A percentile compares a stretch with the other conserved stretches of the same genome.
phyloP scores from a whole-genome alignment of 2,329 filamentous ascomycete species.

The Cladosporium colombiae region DNA sequence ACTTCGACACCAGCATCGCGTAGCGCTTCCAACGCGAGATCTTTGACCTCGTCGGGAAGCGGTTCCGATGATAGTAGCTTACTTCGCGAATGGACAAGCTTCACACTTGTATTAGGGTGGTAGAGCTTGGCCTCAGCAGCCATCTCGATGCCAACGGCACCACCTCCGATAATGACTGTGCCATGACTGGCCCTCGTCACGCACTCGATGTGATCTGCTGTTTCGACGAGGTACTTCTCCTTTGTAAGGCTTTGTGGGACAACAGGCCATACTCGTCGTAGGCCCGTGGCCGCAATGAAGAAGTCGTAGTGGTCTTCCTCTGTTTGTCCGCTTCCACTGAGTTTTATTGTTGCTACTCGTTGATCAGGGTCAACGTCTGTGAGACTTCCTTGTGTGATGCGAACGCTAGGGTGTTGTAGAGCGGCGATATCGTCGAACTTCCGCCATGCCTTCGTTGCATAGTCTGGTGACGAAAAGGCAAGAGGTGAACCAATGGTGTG shows the following conservation, averaged over 20 bases:
- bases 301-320: conserved; percentile 63
- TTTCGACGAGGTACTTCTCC: conserved; percentile 65
- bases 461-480: conserved; percentile 64
- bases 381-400: conserved; percentile 66
- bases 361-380: conserved; percentile 62
- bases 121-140: conserved; percentile 73
- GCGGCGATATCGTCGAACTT: conserved; percentile 67
- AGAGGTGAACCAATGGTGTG: conserved; percentile 76
- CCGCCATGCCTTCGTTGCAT: conserved; percentile 69
- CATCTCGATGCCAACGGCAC: conserved; percentile 79
- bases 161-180: conserved; percentile 74
- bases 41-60: conserved; percentile 69
- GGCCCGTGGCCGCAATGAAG: conserved; percentile 70
- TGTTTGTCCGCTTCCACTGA: conserved; percentile 36
- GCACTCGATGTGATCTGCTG: conserved; percentile 57
- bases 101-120: conserved; percentile 66
- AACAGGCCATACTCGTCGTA: conserved; percentile 69
- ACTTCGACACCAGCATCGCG: conserved; percentile 65
- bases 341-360: conserved; percentile 56
- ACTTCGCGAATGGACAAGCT: conserved; percentile 70
- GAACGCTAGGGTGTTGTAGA: conserved; percentile 63
- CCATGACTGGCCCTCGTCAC: conserved; percentile 56
- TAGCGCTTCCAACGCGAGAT: conserved; percentile 60
- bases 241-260: conserved; percentile 67
- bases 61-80: conserved; percentile 72